Evolutionary conservation across 1,284 basidiomycete species (phyloP).

Genomic region (Malassezia arunalokei): DNA sequence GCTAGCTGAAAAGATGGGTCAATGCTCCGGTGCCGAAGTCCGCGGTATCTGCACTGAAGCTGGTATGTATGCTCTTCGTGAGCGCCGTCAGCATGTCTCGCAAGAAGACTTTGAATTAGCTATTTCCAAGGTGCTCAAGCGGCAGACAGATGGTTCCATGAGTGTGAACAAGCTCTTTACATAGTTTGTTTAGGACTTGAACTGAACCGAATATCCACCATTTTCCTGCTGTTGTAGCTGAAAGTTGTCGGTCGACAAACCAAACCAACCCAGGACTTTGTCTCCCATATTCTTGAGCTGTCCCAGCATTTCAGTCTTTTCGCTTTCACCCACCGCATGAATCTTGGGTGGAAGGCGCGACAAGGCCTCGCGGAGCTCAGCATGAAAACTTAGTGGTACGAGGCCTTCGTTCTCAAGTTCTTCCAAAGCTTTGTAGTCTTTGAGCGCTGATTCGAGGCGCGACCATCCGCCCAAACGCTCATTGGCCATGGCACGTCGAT

Average conservation of each 20-base stretch:
- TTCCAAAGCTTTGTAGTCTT: slow-evolving; percentile 41
- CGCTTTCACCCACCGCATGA: slow-evolving; percentile 39
- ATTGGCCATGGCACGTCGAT: slow-evolving; percentile 75
- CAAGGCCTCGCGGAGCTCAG: slow-evolving; percentile 1
- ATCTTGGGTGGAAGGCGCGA: slow-evolving; percentile 1
- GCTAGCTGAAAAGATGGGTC: slow-evolving; percentile 96
- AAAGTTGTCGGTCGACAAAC: slow-evolving; percentile 53
- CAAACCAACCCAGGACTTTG: slow-evolving; percentile 55
- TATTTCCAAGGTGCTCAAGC: slow-evolving; percentile 65
- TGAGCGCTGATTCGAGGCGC: slow-evolving; percentile 63
- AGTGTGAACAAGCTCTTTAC: slow-evolving; percentile 47
- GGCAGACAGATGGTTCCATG: slow-evolving; percentile 45
- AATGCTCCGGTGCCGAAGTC: slow-evolving; percentile 94
- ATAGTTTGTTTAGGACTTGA: slow-evolving; percentile 46
- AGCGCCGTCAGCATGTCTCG: slow-evolving; percentile 83
- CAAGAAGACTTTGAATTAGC: slow-evolving; percentile 99
- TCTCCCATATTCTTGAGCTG: slow-evolving; percentile 90
- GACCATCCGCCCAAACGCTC: slow-evolving; percentile 69
- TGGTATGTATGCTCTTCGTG: slow-evolving; percentile 92
- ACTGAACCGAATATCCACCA: slow-evolving; percentile 86
- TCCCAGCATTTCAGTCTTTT: slow-evolving; percentile 80
- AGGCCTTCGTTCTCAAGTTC: slow-evolving; percentile 7
- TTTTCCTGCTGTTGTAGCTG: slow-evolving; percentile 69
- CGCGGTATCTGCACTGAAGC: slow-evolving; percentile 97
- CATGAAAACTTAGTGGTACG: neutral